A percentile compares a stretch with the other conserved stretches of the same genome.
These are phyloP conservation scores for Trichoderma virens DNA, from an alignment of 495 filamentous ascomycete genomes.

Conservation along the genomic window DNA sequence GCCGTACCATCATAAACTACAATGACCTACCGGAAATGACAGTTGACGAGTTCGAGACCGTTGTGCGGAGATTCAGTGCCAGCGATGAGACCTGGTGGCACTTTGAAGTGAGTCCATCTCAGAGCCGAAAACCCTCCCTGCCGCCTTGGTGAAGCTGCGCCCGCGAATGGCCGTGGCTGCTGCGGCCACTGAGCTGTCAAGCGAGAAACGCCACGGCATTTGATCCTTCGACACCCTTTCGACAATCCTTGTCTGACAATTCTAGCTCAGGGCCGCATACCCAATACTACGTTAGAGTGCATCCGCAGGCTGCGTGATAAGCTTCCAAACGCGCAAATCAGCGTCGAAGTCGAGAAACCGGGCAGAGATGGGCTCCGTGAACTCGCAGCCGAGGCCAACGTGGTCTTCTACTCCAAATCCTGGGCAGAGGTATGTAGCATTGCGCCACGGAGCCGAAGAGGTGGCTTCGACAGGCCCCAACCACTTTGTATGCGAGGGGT, in stretches of 20 bases:
- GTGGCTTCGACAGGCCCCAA: no score
- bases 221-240: background rate
- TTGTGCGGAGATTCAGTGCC: slow-evolving; percentile 24
- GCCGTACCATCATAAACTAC: slow-evolving; percentile 63
- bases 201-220: background rate
- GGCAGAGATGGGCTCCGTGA: slow-evolving; percentile 50
- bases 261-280: slow-evolving; percentile 51
- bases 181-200: background rate
- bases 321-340: slow-evolving; percentile 44
- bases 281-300: slow-evolving; percentile 54
- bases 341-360: slow-evolving; percentile 67
- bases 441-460: no score
- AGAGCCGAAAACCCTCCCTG: background rate
- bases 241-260: background rate
- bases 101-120: slow-evolving; percentile 55
- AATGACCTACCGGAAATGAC: slow-evolving; percentile 62
- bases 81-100: slow-evolving; percentile 51
- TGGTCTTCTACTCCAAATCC: slow-evolving; percentile 61
- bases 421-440: slow-evolving; percentile 56
- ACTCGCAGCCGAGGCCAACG: slow-evolving; percentile 55
- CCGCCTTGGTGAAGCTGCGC: background rate
- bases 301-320: slow-evolving; percentile 47
- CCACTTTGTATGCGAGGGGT: no score
- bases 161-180: background rate
- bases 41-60: slow-evolving; percentile 42